Evolutionary conservation across 371 early-diverging fungal species (phyloP), one percentile per base, ranked within the genome.

Genomic region (Syncephalis fuscata): DNA sequence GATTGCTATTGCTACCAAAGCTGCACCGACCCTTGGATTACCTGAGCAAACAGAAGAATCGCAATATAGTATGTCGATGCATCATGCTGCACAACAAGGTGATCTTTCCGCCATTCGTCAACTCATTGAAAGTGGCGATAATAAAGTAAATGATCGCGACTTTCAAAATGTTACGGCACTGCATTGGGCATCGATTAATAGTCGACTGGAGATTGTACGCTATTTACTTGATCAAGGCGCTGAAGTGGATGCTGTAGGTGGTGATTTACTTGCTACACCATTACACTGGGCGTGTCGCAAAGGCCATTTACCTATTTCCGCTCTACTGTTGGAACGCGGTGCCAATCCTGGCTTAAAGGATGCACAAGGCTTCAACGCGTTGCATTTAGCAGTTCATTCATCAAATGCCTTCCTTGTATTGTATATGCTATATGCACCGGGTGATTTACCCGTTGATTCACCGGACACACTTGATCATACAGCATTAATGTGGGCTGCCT

Each of bases 401-500:
- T 84, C 81, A 4, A 75, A 84, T 38, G 64, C 78, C 0, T 65
- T 88, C 64, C 62, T 90, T 48, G 68, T 86, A 2, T 48, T 85
- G 3, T 88, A 80, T 50, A 45, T 87, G 38, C 49, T 87, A 1
- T 59, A 79, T 19, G 71, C 62, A 44, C 57, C 73, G 3, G 84
- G 82, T 10, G 32, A 32, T 32, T 68, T 82, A 57, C 75, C 80
- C 40, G 68, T 87, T 8, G 86, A 96, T 56, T 50, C 61, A 0
- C 57, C 64, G 1, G 97, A 96, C 52, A 57, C 68, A 10, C 68
- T 82, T 40, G 80, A 80, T 16, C 78, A 86, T 27, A 93, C 97
- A 14, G 76, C 89, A 21, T 61, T 96, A 27, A 90, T 92, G 88
- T 96, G 94, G 93, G 82, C 90, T 0, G 82, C 83, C 0, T 93